These are phyloP conservation scores for Stephania japonica DNA, from an alignment of 164 flowering plant genomes.

Conservation along the genomic window DNA sequence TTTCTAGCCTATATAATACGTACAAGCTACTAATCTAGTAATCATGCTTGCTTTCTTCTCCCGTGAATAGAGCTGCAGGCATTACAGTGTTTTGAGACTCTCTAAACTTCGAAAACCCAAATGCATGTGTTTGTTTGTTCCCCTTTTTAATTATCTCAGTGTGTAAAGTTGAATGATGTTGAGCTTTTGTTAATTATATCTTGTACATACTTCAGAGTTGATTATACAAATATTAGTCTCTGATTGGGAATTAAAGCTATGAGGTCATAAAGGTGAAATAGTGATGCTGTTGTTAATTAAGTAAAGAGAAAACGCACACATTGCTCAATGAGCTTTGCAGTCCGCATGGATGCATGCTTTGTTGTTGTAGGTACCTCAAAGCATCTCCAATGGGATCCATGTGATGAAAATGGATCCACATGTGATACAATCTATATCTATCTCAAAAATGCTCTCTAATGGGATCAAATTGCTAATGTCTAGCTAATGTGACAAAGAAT, in stretches of 20 bases:
- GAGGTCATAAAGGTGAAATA: background rate
- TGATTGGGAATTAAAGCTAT: background rate
- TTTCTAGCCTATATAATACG: too few relatives aligned
- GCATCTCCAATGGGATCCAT: too few relatives aligned
- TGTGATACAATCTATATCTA: too few relatives aligned
- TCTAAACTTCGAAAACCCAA: background rate
- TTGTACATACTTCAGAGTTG: background rate
- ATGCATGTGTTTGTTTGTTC: background rate
- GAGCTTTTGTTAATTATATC: background rate
- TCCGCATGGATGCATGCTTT: conserved; percentile 10
- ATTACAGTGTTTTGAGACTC: background rate
- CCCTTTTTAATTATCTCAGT: background rate
- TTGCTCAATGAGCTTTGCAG: conserved; percentile 12
- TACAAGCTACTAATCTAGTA: too few relatives aligned
- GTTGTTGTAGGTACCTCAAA: background rate
- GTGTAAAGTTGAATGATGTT: background rate
- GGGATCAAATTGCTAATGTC: too few relatives aligned
- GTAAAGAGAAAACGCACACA: background rate
- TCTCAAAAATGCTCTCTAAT: too few relatives aligned
- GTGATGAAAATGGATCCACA: too few relatives aligned
- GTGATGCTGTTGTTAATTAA: background rate
- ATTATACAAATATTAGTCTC: background rate
- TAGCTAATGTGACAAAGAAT: too few relatives aligned
- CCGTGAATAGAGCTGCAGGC: background rate
- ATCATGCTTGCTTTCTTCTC: background rate